These are phyloP conservation scores for Neophaeococcomyces aloes DNA, from an alignment of 2,329 filamentous ascomycete genomes.

Conservation along the genomic window DNA sequence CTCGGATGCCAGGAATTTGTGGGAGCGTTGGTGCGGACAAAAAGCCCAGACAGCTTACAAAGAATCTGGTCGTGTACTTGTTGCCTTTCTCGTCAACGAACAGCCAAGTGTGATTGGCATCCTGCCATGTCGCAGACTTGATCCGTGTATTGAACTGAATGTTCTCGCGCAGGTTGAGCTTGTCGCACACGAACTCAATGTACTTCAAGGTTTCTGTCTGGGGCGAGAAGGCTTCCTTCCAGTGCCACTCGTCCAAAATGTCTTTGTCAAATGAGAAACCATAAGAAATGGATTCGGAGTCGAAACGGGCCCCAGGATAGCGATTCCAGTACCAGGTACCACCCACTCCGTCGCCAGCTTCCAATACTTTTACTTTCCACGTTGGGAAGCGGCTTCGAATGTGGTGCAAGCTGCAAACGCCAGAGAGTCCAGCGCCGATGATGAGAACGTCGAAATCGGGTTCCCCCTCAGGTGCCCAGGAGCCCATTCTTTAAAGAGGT, in stretches of 20 bases:
- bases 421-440: conserved; percentile 16
- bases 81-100: conserved; percentile 9
- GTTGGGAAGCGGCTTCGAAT: conserved; percentile 21
- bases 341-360: conserved; percentile 27
- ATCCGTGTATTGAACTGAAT: conserved; percentile 24
- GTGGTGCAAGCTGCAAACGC: conserved; percentile 22
- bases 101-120: conserved; percentile 8
- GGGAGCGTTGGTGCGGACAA: conserved; percentile 19
- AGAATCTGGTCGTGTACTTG: conserved; percentile 11
- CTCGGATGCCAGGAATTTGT: conserved; percentile 19
- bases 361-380: conserved; percentile 24
- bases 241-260: conserved; percentile 32
- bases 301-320: conserved; percentile 46
- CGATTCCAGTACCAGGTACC: conserved; percentile 43
- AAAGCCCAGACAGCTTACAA: conserved; percentile 13
- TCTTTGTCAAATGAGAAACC: conserved; percentile 41
- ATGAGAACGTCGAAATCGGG: conserved; percentile 14
- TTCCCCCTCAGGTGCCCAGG: too few species aligned
- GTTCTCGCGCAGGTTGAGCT: conserved; percentile 29
- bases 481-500: too few species aligned
- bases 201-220: conserved; percentile 31
- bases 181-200: conserved; percentile 31
- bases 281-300: conserved; percentile 45
- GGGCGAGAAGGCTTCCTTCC: conserved; percentile 32
- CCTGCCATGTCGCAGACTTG: conserved; percentile 10